Evolutionary conservation across 306 rosid genomes (phyloP).

Genomic region (Sindora glabra): DNA sequence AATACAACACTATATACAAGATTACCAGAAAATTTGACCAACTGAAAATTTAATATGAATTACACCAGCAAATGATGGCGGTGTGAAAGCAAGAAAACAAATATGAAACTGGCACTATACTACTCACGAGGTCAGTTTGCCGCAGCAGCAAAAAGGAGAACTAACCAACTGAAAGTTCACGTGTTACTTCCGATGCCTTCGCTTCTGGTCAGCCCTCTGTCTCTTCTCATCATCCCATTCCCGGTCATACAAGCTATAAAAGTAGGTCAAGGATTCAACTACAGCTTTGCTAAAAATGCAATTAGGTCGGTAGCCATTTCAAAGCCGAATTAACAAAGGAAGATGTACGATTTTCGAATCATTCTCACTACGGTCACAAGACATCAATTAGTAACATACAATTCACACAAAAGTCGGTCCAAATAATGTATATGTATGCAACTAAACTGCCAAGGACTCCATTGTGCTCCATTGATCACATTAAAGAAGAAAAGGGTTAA

Average conservation of each 20-base stretch:
- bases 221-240: conserved; percentile 97
- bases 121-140: neutral
- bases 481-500: neutral
- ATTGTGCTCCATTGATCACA: neutral
- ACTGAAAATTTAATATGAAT: conserved; percentile 1
- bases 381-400: too few species aligned
- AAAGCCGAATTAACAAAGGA: neutral
- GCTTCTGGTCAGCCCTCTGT: conserved; percentile 86
- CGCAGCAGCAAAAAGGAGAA: conserved; percentile 5
- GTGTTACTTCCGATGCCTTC: conserved; percentile 79
- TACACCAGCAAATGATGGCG: neutral
- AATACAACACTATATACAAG: conserved; percentile 50
- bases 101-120: conserved; percentile 12
- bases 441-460: neutral
- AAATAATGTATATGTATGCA: too few species aligned
- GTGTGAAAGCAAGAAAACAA: conserved; percentile 6
- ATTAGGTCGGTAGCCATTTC: neutral
- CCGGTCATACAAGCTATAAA: conserved; percentile 61
- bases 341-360: neutral
- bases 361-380: too few species aligned
- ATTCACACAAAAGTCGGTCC: too few species aligned
- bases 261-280: conserved; percentile 49
- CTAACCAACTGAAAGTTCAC: neutral
- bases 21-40: conserved; percentile 12
- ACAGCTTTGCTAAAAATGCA: neutral